A percentile compares a stretch with the other conserved stretches of the same genome.
Evolutionary conservation across 768 basidiomycete genomes (phyloP).

Genomic region (Mycena metata): DNA sequence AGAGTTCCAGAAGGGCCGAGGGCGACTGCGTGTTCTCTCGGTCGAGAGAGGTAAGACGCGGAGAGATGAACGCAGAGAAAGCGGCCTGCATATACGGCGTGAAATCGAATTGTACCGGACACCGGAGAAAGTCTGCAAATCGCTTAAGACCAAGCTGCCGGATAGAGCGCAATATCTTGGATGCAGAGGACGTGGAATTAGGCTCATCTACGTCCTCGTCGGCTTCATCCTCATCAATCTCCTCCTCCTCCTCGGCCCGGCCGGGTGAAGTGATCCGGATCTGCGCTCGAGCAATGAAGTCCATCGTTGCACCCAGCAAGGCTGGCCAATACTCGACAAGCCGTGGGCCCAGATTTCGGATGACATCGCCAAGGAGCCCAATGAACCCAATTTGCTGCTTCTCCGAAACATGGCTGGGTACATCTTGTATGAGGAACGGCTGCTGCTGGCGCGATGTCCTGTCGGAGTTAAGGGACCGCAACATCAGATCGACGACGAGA

Average conservation of each 20-base stretch:
- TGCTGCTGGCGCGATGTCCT: constrained; percentile 43
- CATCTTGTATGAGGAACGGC: constrained; percentile 44
- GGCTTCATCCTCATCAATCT: constrained; percentile 49
- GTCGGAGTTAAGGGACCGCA: constrained; percentile 72
- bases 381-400: constrained; percentile 90
- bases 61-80: constrained; percentile 83
- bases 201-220: constrained; percentile 53
- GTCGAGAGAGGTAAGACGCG: constrained; percentile 81
- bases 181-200: constrained; percentile 44
- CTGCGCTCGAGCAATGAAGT: constrained; percentile 77
- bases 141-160: constrained; percentile 90
- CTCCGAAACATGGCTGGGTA: constrained; percentile 54
- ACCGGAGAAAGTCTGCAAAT: constrained; percentile 88
- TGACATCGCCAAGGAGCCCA: constrained; percentile 84
- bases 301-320: constrained; percentile 77
- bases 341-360: constrained; percentile 85
- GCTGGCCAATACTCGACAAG: constrained; percentile 79
- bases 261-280: constrained; percentile 57
- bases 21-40: constrained; percentile 93
- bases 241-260: constrained; percentile 53
- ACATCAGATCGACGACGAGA: constrained; percentile 89
- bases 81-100: constrained; percentile 73
- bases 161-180: constrained; percentile 69
- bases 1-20: constrained; percentile 88
- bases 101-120: constrained; percentile 82